phyloP scores from a whole-genome alignment of 352 stramenopile species.

The Phytophthora lateralis region DNA sequence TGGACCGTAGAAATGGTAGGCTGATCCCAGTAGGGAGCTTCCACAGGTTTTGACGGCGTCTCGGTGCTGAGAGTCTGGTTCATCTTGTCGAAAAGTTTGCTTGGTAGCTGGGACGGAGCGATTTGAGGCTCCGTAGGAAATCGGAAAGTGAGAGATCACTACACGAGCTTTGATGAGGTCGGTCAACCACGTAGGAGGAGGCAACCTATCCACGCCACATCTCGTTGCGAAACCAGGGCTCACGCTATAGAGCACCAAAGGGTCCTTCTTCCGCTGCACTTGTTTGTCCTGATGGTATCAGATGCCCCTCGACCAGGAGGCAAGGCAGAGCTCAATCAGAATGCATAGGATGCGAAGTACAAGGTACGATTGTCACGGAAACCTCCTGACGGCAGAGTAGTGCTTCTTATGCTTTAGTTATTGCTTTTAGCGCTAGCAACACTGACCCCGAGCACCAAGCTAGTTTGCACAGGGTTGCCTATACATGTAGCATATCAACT shows the following conservation, averaged over 20 bases:
- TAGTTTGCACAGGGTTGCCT: no score
- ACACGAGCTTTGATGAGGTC: not conserved
- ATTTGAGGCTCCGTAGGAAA: conserved; percentile 16
- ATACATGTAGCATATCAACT: no score
- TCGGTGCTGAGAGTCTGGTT: conserved; percentile 20
- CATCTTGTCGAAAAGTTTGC: conserved; percentile 17
- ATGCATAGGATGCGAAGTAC: no score
- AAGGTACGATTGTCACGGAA: no score
- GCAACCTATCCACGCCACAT: not conserved
- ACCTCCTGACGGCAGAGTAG: no score
- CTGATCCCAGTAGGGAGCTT: conserved; percentile 27
- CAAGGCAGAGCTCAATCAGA: not conserved
- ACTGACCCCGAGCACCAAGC: no score
- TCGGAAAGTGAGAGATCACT: conserved; percentile 20
- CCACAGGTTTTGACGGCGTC: conserved; percentile 16
- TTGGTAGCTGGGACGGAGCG: conserved; percentile 9
- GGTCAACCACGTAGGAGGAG: not conserved
- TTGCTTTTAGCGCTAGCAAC: no score
- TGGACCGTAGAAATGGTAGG: not conserved
- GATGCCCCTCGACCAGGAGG: conserved; percentile 1
- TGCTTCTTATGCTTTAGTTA: no score
- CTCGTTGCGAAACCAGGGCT: no score
- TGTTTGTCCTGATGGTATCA: conserved; percentile 3
- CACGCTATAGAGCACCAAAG: conserved; percentile 5
- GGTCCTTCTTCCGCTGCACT: conserved; percentile 2